Evolutionary conservation across 345 rosid genomes (phyloP).

Genomic region (Eucalyptus fibrosa): DNA sequence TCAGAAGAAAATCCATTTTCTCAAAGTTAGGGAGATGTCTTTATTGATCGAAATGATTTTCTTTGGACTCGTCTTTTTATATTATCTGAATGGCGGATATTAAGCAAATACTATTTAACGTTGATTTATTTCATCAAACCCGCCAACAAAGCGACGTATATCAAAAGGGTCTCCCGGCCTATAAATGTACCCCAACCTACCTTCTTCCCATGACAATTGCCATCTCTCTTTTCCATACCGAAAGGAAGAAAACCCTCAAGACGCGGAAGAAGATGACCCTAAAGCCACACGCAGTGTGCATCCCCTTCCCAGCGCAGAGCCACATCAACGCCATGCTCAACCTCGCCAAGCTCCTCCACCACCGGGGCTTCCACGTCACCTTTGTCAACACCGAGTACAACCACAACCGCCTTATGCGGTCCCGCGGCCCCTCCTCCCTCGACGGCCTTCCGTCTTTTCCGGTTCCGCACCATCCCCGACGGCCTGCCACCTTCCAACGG

Average conservation of each 20-base stretch:
- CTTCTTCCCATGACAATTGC: background rate
- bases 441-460: conserved; percentile 17
- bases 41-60: background rate
- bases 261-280: background rate
- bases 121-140: background rate
- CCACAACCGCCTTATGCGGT: conserved; percentile 21
- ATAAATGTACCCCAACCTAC: background rate
- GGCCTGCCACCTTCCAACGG: conserved; percentile 20
- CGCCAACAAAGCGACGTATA: background rate
- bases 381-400: conserved; percentile 41
- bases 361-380: conserved; percentile 29
- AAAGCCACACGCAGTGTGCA: conserved; percentile 36
- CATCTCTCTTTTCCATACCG: background rate
- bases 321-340: conserved; percentile 41
- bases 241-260: background rate
- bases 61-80: background rate
- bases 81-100: background rate
- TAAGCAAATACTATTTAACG: background rate
- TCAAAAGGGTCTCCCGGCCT: background rate
- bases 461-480: conserved; percentile 24
- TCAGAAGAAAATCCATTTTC: background rate
- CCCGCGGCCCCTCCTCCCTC: conserved; percentile 12
- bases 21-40: background rate
- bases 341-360: conserved; percentile 38
- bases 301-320: conserved; percentile 45